Evolutionary conservation across 2,329 filamentous ascomycete genomes (phyloP).

Genomic region (Botryotinia narcissicola): DNA sequence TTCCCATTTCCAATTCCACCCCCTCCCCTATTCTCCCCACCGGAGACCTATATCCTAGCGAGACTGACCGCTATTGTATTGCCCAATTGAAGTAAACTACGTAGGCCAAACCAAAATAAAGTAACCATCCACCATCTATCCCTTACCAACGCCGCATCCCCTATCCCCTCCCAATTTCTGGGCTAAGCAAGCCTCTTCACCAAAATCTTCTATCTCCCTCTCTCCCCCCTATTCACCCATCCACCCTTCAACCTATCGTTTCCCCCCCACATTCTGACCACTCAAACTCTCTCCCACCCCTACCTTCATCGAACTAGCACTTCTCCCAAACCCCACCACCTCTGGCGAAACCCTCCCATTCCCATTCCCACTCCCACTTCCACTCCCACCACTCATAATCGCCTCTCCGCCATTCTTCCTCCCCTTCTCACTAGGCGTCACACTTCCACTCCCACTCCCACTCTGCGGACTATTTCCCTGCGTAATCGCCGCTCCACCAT

Average conservation of each 20-base stretch:
- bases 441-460: slow-evolving; percentile 29
- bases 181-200: neutral
- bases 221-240: neutral
- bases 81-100: neutral
- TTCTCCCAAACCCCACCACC: slow-evolving; percentile 30
- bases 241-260: neutral
- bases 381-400: slow-evolving; percentile 27
- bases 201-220: neutral
- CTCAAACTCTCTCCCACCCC: slow-evolving; percentile 30
- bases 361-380: slow-evolving; percentile 20
- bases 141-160: too few relatives aligned
- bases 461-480: neutral
- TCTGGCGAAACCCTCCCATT: slow-evolving; percentile 22
- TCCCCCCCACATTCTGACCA: slow-evolving; percentile 25
- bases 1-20: too few relatives aligned
- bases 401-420: slow-evolving; percentile 26
- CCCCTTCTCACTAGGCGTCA: slow-evolving; percentile 23
- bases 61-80: neutral
- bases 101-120: neutral
- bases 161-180: too few relatives aligned
- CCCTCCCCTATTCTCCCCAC: neutral
- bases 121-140: neutral
- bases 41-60: neutral
- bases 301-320: slow-evolving; percentile 26
- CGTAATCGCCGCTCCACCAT: slow-evolving; percentile 30